A percentile compares a stretch with the other conserved stretches of the same genome.
Evolutionary conservation across 331 rosid genomes (phyloP).

Genomic region (Acacia concinna): DNA sequence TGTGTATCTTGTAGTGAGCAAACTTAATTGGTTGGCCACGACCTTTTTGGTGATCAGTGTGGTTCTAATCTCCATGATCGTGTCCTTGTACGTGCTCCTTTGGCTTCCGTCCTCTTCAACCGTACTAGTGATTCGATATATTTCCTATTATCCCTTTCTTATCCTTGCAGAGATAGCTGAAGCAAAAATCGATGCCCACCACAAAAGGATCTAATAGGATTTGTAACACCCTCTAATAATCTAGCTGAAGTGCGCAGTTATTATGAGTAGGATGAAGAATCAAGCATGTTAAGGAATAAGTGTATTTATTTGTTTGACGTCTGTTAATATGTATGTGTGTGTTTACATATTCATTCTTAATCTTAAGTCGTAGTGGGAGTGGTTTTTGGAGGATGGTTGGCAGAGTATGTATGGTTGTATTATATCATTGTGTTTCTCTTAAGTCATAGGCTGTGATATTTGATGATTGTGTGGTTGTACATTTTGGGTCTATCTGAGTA

Average conservation of each 20-base stretch:
- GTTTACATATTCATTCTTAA: no score
- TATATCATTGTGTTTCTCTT: not conserved
- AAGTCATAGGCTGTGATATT: not conserved
- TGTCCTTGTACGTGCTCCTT: not conserved
- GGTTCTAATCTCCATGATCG: not conserved
- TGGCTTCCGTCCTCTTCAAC: not conserved
- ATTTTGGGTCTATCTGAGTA: not conserved
- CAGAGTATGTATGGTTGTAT: not conserved
- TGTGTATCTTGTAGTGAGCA: slow-evolving; percentile 27
- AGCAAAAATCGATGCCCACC: not conserved
- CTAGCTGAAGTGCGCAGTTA: not conserved
- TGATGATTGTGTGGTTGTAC: not conserved
- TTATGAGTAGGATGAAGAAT: not conserved
- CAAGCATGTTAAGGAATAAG: not conserved
- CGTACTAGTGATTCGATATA: not conserved
- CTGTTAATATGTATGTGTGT: not conserved
- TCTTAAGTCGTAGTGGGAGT: not conserved
- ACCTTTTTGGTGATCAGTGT: not conserved
- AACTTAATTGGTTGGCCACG: not conserved
- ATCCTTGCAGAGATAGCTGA: not conserved
- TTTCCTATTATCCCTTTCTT: not conserved
- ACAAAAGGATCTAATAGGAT: not conserved
- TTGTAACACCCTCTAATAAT: not conserved
- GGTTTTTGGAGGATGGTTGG: not conserved
- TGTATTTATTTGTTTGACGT: not conserved